Conservation (phyloP, 148 eudicot species). For the Vaccinium macrocarpon region DNA sequence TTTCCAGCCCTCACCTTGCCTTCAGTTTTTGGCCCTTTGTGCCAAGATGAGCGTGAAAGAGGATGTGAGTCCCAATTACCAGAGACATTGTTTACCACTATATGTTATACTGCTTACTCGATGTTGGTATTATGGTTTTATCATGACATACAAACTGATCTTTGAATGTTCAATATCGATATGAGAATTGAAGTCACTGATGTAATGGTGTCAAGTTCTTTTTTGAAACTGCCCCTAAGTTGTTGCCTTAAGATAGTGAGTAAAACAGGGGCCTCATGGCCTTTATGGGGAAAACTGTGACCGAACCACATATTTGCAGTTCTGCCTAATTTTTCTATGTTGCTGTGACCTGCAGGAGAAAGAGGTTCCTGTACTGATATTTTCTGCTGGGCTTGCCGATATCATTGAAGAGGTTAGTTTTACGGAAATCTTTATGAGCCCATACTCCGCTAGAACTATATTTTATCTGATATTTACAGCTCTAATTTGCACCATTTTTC, state of each 20-base stretch:
- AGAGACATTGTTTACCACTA: not conserved
- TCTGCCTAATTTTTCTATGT: conserved; percentile 17
- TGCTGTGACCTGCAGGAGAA: conserved; percentile 48
- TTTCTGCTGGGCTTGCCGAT: conserved; percentile 97
- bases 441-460: not conserved
- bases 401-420: conserved; percentile 84
- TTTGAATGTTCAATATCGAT: not conserved
- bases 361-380: conserved; percentile 80
- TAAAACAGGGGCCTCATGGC: not conserved
- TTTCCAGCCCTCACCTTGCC: not conserved
- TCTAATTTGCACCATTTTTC: conserved; percentile 2
- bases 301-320: too few species aligned
- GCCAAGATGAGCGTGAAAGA: not conserved
- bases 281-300: not conserved
- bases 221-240: not conserved
- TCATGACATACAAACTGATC: not conserved
- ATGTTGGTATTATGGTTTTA: not conserved
- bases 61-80: not conserved
- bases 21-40: not conserved
- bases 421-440: conserved; percentile 8
- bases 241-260: not conserved
- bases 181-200: not conserved
- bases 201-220: not conserved
- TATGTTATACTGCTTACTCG: not conserved
- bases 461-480: conserved; percentile 10